Base-by-base conservation (phyloP, 106 monocot genomes). In the Iris macrosiphon region DNA sequence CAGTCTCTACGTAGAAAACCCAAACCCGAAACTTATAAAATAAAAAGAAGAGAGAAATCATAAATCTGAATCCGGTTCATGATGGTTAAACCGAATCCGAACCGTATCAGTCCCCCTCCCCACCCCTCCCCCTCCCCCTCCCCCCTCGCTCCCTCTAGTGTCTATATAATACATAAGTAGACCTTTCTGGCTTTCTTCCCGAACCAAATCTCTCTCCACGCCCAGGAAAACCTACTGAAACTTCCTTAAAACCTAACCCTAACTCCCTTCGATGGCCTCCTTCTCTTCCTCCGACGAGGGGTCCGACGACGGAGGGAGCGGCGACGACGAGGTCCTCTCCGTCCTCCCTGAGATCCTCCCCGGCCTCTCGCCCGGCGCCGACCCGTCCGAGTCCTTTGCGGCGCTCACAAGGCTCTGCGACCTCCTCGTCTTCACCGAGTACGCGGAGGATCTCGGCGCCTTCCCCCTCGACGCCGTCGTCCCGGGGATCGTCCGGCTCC, bases 351-450 rank as follows among this genome's bases (percentile, higher is more conserved):
- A 24, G 31, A 45, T 71, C 25, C 2, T 85, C 9, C 25, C 56
- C 4, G 30, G 39, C 11, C 55, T 91, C 11, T 45, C 35, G 2
- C 60, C 60, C 1, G 70, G 28, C 20, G 25, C 49, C 4, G 72
- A 22, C 11, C 27, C 62, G 23, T 32, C 31, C 24, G 49, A 23
- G 18, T 64, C 49, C 57, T 48, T 75, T 2, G 66, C 62, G 31
- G 68, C 67, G 40, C 72, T 86, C 9, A 72, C 61, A 6, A 72
- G 72, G 62, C 75, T 86, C 28, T 79, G 82, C 54, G 72, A 78
- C 59, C 65, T 58, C 14, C 66, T 86, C 7, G 75, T 75, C 6
- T 82, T 86, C 52, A 72, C 78, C 32, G 37, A 55, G 44, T 49
- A 49, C 27, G 88, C 79, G 69, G 83, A 79, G 21, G 57, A 68